These are phyloP conservation scores for Prunus yedoensis DNA, from an alignment of 331 rosid genomes.

Conservation along the genomic window DNA sequence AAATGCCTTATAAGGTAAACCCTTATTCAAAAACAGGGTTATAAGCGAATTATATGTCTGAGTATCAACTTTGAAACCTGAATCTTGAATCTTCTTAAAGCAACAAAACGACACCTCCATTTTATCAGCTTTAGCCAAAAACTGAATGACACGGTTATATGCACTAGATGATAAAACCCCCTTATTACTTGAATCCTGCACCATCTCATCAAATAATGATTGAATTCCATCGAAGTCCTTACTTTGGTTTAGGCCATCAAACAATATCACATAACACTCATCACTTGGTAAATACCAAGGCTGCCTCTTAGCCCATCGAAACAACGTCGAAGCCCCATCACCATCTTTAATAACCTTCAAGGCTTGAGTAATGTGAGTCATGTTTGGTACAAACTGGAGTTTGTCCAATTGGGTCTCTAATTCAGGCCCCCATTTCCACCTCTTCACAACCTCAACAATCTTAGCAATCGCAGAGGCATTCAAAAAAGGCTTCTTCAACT, in stretches of 20 bases:
- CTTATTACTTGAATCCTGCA: slow-evolving; percentile 55
- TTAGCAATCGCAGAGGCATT: slow-evolving; percentile 83
- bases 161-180: slow-evolving; percentile 49
- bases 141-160: slow-evolving; percentile 67
- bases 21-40: slow-evolving; percentile 78
- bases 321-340: slow-evolving; percentile 76
- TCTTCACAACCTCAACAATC: slow-evolving; percentile 78
- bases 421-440: slow-evolving; percentile 99
- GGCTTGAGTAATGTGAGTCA: slow-evolving; percentile 68
- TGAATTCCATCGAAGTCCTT: slow-evolving; percentile 81
- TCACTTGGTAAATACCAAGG: slow-evolving; percentile 76
- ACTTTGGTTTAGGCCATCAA: slow-evolving; percentile 68
- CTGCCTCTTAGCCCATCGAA: slow-evolving; percentile 89
- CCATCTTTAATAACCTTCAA: slow-evolving; percentile 57
- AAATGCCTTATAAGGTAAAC: slow-evolving; percentile 86
- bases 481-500: slow-evolving; percentile 64
- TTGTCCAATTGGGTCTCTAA: slow-evolving; percentile 87
- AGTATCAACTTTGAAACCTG: slow-evolving; percentile 60
- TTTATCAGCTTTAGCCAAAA: slow-evolving; percentile 85
- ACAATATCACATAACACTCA: slow-evolving; percentile 65
- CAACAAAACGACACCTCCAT: slow-evolving; percentile 85
- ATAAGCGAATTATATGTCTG: slow-evolving; percentile 77
- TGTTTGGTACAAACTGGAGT: slow-evolving; percentile 81
- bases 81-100: slow-evolving; percentile 78
- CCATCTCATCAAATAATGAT: slow-evolving; percentile 78